These are phyloP conservation scores for Poterioochromonas sp. DNA, from an alignment of 352 stramenopile species.

Conservation along the genomic window DNA sequence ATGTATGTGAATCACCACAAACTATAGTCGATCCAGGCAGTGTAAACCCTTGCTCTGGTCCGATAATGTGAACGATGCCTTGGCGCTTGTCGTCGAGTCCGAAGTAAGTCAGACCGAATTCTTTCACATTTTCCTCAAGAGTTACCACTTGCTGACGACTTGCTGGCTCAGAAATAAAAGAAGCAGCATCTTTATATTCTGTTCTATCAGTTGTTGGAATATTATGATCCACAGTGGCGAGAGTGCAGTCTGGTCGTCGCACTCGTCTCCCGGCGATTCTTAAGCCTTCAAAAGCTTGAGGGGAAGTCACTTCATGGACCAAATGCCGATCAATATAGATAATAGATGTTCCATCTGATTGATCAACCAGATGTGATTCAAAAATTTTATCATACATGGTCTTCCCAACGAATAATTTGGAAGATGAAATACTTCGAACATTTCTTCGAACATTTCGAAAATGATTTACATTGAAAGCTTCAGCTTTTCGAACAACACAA, in stretches of 20 bases:
- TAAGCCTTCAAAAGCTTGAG: slow-evolving; percentile 67
- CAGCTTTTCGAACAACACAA: no score
- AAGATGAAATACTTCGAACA: neutral
- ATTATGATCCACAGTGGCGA: slow-evolving; percentile 67
- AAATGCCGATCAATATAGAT: slow-evolving; percentile 68
- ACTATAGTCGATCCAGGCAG: slow-evolving; percentile 60
- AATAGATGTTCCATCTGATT: no score
- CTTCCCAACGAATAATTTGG: slow-evolving; percentile 5
- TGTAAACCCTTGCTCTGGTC: slow-evolving; percentile 67
- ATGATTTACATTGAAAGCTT: no score
- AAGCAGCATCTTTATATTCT: slow-evolving; percentile 46
- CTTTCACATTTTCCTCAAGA: slow-evolving; percentile 57
- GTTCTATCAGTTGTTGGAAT: slow-evolving; percentile 57
- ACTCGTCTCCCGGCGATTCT: slow-evolving; percentile 52
- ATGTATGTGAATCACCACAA: slow-evolving; percentile 63
- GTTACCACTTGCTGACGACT: slow-evolving; percentile 59
- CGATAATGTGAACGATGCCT: slow-evolving; percentile 70
- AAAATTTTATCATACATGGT: slow-evolving; percentile 46
- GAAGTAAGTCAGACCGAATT: slow-evolving; percentile 69
- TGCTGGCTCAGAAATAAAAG: slow-evolving; percentile 57
- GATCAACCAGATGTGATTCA: slow-evolving; percentile 40
- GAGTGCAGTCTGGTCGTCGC: slow-evolving; percentile 61
- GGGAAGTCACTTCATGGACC: slow-evolving; percentile 65
- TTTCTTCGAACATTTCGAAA: no score
- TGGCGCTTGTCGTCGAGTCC: slow-evolving; percentile 64